These are phyloP conservation scores for Yamadazyma atlantica DNA, from an alignment of 1,139 yeast species.

Conservation along the genomic window DNA sequence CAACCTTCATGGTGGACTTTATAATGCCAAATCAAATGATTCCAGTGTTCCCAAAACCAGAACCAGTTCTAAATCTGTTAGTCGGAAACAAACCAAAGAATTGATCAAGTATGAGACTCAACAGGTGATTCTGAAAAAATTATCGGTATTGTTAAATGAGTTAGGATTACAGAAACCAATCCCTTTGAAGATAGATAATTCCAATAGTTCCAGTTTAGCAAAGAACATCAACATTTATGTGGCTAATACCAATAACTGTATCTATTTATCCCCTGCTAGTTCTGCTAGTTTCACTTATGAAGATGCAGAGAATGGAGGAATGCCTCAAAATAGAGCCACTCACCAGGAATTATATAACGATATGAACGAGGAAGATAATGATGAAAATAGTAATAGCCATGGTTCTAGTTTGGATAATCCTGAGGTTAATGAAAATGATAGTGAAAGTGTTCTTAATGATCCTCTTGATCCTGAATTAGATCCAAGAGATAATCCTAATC, in stretches of 20 bases:
- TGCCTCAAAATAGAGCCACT: conserved; percentile 9
- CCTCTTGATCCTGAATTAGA: conserved; percentile 1
- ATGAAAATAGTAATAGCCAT: not conserved
- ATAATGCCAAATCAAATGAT: conserved; percentile 2
- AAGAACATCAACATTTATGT: conserved; percentile 35
- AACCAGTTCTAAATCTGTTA: conserved; percentile 20
- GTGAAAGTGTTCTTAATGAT: conserved; percentile 3
- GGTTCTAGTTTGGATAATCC: not conserved
- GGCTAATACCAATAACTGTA: conserved; percentile 43
- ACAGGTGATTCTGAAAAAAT: conserved; percentile 37
- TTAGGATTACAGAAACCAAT: conserved; percentile 45
- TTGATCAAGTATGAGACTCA: conserved; percentile 42
- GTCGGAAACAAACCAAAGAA: conserved; percentile 36
- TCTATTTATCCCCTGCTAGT: conserved; percentile 42
- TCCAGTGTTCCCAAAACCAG: conserved; percentile 9
- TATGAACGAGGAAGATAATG: conserved; percentile 5
- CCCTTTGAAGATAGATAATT: conserved; percentile 27
- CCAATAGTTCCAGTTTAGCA: conserved; percentile 19
- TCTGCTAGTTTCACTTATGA: conserved; percentile 47
- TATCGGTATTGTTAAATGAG: conserved; percentile 31
- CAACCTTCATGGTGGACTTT: conserved; percentile 2
- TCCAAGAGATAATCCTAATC: conserved; percentile 7
- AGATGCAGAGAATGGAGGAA: conserved; percentile 42
- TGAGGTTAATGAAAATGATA: conserved; percentile 5
- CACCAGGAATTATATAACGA: conserved; percentile 6